Conservation (phyloP, 345 rosid species). For the Salix brachista region DNA sequence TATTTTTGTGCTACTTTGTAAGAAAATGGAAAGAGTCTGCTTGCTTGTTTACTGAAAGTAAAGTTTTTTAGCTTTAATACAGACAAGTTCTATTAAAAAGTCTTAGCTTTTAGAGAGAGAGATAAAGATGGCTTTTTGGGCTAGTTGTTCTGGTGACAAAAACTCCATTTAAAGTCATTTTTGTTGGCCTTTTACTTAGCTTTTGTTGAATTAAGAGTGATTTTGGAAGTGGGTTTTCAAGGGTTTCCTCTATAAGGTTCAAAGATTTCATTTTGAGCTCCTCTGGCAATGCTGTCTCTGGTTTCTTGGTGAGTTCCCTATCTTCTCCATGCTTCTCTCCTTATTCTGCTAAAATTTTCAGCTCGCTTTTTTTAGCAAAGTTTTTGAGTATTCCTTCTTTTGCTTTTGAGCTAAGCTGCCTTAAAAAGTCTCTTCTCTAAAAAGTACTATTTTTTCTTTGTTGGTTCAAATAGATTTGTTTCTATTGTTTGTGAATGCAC, state of each 20-base stretch:
- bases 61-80: neutral
- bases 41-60: neutral
- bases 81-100: too few species aligned
- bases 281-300: slow-evolving; percentile 38
- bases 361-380: neutral
- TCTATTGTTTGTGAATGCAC: neutral
- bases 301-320: slow-evolving; percentile 37
- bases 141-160: slow-evolving; percentile 6
- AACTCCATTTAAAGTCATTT: slow-evolving; percentile 23
- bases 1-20: neutral
- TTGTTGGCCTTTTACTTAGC: slow-evolving; percentile 26
- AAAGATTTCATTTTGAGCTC: slow-evolving; percentile 14
- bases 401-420: neutral
- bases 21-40: neutral
- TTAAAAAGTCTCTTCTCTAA: neutral
- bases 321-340: neutral
- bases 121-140: neutral
- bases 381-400: neutral
- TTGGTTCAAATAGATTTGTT: neutral
- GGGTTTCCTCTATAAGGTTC: slow-evolving; percentile 14
- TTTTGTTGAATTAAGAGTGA: slow-evolving; percentile 26
- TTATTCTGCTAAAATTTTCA: neutral
- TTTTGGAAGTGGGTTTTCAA: slow-evolving; percentile 30
- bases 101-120: neutral
- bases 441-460: neutral